Evolutionary conservation across 192 early-diverging fungal species (phyloP), one percentile per base, ranked within the genome.

Genomic region (Coemansia sp.): DNA sequence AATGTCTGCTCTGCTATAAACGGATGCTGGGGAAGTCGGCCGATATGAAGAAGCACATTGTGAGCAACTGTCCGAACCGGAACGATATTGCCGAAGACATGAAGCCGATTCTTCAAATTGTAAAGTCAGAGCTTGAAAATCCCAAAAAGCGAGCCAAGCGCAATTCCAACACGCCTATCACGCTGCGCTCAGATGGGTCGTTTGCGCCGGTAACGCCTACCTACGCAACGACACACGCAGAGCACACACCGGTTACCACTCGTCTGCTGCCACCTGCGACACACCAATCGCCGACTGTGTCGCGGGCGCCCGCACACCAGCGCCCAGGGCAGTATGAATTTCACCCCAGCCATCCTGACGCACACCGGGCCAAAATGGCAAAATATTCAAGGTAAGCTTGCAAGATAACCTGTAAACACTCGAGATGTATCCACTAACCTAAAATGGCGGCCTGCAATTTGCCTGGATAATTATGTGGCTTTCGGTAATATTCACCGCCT

Each of bases 91-190:
- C 72, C 11, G 64, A 65, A 23, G 71, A 75, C n/a, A 75, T 76
- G 74, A 60, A 57, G 59, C 72, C 74, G 38, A 73, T 82, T 36
- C 58, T 82, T 40, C 67, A 75, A 34, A 82, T 76, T 63, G 74
- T 82, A 15, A 68, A 61, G 47, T 55, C 66, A 5, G 74, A 82
- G 66, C 60, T 82, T 21, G 66, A 82, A 28, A 82, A 82, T 49
- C 79, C 79, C 47, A 82, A 82, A 66, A 82, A 64, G 63, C 74
- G 79, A 20, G 72, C 79, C 42, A 82, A 82, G 64, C 79, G 79
- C 25, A 74, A 72, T 53, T 72, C 69, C 34, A 72, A 72, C 20
- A 72, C 74, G 40, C 74, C 79, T 1, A 72, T 69, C 21, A 71
- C 72, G 15, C 66, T 79, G 57, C 76, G 71, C 5, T 63, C 71